Base-by-base conservation (phyloP, 768 basidiomycete genomes). In the Boletus rubroflammeus region DNA sequence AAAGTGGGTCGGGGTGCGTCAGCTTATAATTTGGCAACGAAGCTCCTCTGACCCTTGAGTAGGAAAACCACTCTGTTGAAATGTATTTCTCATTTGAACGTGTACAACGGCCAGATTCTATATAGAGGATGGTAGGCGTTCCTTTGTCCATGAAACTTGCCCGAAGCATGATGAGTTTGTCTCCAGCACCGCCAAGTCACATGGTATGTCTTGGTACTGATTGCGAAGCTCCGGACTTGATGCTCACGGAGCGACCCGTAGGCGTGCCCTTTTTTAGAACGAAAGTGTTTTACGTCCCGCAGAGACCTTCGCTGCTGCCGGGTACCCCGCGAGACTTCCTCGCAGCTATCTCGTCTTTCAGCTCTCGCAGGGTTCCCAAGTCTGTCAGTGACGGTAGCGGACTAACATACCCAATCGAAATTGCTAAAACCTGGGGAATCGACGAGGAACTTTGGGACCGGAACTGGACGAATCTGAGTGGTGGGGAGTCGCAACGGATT, bases 401-500 rank as follows among this genome's bases (percentile, higher is more conserved):
- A 29, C 47, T 52, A n/a, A 63, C 73, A 43, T 69, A 75, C 34
- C 78, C 83, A 0, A 61, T 84, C 36, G 77, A 81, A 8, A 71
- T 91, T 15, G 80, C 84, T 6, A 72, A 73, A 46, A 60, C 72
- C 8, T 94, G 90, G 89, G 86, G 82, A 3, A 74, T 93, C 35
- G 79, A 83, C 6, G 62, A 73, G 2, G 76, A 81, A 40, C 75
- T 94, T 21, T 95, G 93, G 92, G 81, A 83, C 54, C 76, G 92
- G 31, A 77, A 80, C 13, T 96, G 93, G 93, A 70, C 81, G 9
- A 83, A 80, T 42, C 71, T 96, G 62, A 92, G 89, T 60, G 93
- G 92, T 1, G 93, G 93, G 17, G 93, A 96, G 68, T 79, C 83
- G 1, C 93, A 96, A 68, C 77, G 93, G 44, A 80, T 94, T n/a